phyloP scores from a whole-genome alignment of 352 stramenopile genomes.

The Thalassiosira ordinaria region DNA sequence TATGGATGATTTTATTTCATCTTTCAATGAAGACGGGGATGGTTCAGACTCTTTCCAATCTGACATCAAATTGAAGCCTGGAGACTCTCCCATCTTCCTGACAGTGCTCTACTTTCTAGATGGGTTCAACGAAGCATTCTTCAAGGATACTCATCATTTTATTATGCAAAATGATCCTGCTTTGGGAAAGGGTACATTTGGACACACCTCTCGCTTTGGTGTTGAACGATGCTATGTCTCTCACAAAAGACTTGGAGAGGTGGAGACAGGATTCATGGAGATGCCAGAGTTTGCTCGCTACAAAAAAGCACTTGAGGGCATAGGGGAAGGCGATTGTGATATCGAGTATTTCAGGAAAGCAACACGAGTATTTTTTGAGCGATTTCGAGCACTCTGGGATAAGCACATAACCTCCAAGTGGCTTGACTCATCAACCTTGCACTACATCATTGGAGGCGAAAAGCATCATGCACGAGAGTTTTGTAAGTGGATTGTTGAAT shows the following conservation, averaged over 20 bases:
- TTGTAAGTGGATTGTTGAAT: not conserved
- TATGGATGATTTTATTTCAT: slow-evolving; percentile 6
- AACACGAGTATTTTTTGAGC: not conserved
- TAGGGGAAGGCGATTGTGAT: not conserved
- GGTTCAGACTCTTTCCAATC: no score
- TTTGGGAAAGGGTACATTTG: not conserved
- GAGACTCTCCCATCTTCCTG: not conserved
- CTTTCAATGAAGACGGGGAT: not conserved
- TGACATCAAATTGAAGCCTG: not conserved
- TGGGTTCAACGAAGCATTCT: not conserved
- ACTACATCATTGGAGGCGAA: not conserved
- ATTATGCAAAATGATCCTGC: not conserved
- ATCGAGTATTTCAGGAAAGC: not conserved
- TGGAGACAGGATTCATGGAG: not conserved
- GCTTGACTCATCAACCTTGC: not conserved
- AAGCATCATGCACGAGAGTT: not conserved
- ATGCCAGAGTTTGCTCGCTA: not conserved
- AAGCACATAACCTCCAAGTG: not conserved
- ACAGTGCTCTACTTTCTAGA: not conserved
- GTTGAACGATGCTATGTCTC: not conserved
- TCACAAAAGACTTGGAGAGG: not conserved
- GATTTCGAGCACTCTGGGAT: not conserved
- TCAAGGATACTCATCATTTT: not conserved
- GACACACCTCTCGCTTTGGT: not conserved
- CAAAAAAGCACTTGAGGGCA: not conserved